These are phyloP conservation scores for Maudiozyma humilis DNA, from an alignment of 1,139 yeast genomes.

Conservation along the genomic window DNA sequence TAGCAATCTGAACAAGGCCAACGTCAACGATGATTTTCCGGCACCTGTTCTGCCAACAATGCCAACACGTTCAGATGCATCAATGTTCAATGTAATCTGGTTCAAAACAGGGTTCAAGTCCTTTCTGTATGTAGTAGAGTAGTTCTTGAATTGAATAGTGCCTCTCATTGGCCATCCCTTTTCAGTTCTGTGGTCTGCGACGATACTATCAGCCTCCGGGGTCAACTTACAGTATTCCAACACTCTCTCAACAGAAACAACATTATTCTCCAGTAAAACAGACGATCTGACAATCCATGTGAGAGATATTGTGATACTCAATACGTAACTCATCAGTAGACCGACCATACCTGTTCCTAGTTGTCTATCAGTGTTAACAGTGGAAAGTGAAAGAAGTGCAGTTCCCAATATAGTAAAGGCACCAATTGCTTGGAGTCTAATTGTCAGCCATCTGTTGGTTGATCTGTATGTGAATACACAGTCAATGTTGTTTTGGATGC, in stretches of 20 bases:
- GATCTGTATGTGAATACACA: conserved; percentile 50
- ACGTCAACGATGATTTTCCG: conserved; percentile 65
- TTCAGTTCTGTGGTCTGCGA: conserved; percentile 33
- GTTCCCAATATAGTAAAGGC: conserved; percentile 54
- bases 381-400: conserved; percentile 47
- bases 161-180: conserved; percentile 58
- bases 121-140: conserved; percentile 56
- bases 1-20: conserved; percentile 65
- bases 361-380: conserved; percentile 41
- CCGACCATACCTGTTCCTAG: conserved; percentile 66
- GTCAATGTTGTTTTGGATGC: conserved; percentile 56
- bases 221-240: conserved; percentile 59
- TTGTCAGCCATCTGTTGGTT: conserved; percentile 64
- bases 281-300: conserved; percentile 55
- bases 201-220: conserved; percentile 45
- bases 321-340: conserved; percentile 61
- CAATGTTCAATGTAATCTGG: conserved; percentile 43
- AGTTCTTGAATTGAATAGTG: conserved; percentile 45
- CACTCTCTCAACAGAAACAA: conserved; percentile 71
- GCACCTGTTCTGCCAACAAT: conserved; percentile 85
- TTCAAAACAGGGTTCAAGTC: conserved; percentile 53
- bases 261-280: conserved; percentile 67
- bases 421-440: conserved; percentile 63
- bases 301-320: conserved; percentile 54
- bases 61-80: conserved; percentile 62